Conservation (phyloP, 2,329 filamentous ascomycete species). For the Hortaea werneckii region DNA sequence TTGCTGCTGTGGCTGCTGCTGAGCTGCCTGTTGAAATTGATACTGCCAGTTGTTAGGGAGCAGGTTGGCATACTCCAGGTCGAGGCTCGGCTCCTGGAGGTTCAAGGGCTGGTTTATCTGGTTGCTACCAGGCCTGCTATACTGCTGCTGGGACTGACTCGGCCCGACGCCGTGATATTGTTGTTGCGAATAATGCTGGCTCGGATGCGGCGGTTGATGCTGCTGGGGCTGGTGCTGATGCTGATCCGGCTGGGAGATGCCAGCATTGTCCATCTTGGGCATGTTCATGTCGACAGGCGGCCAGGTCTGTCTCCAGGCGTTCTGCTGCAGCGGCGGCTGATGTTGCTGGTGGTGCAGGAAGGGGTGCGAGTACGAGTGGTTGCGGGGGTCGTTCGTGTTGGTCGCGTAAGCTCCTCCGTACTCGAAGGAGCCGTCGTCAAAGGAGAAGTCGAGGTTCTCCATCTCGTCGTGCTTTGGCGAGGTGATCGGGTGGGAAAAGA, state of each 20-base stretch:
- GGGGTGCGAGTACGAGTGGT: constrained; percentile 17
- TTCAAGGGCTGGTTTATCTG: constrained; percentile 19
- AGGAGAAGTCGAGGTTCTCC: constrained; percentile 33
- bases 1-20: constrained; percentile 18
- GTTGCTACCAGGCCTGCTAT: constrained; percentile 20
- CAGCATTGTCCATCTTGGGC: constrained; percentile 16
- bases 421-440: constrained; percentile 30
- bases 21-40: constrained; percentile 26
- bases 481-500: background rate
- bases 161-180: constrained; percentile 9
- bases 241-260: constrained; percentile 12
- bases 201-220: constrained; percentile 14
- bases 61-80: constrained; percentile 24
- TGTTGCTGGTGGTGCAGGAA: constrained; percentile 13
- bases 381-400: constrained; percentile 20
- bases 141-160: constrained; percentile 15
- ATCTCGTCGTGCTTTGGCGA: constrained; percentile 18
- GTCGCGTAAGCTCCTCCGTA: constrained; percentile 30
- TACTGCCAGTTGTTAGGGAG: constrained; percentile 34
- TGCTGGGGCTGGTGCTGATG: constrained; percentile 15
- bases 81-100: constrained; percentile 21
- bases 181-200: constrained; percentile 4
- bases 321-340: constrained; percentile 2
- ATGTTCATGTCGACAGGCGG: constrained; percentile 12
- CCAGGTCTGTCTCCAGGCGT: constrained; percentile 7